Base-by-base conservation (phyloP, 495 filamentous ascomycete species). In the Lepidopterella palustris region DNA sequence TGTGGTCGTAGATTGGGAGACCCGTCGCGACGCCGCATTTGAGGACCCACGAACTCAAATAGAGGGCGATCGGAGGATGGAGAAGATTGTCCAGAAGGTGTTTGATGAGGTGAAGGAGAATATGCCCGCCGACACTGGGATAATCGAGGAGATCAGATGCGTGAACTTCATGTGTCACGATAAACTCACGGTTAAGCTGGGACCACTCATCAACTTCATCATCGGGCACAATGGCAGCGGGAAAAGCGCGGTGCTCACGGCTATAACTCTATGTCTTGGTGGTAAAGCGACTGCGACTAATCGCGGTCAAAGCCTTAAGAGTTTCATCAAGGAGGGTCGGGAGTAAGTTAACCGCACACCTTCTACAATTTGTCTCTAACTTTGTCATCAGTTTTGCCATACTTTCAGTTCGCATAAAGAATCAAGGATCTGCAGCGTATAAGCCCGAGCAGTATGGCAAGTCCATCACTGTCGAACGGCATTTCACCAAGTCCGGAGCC, bases 231-330 rank as follows among this genome's bases (percentile, higher is more conserved):
- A 99, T 71, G 93, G 93, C 40, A 97, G 93, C 67, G 93, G 93
- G n/a, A 99, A 99, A 76, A 97, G 92, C 70, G 93, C 93, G 23
- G 85, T 97, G 21, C 75, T 99, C n/a, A 97, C 93, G 1, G 93
- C 89, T 5, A 83, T 99, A 55, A 97, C 91, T 0, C 78, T 99
- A 28, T 97, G 95, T 66, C 79, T 99, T 6, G 95, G 93, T 32
- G 93, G 89, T 2, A 97, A 96, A 71, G 90, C 92, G n/a, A 87
- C 86, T 45, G 82, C 89, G 3, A 97, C 93, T n/a, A 97, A 96
- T 68, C 85, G 93, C 51, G 93, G 92, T n/a, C 86, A 87, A 58
- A 93, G 86, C 61, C 71, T 97, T 45, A 96, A 95, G 71, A 87
- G 77, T 58, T 92, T 99, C 65, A 89, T 99, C 72, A 97, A 96